A percentile compares a stretch with the other conserved stretches of the same genome.
Conservation (phyloP, 371 early-diverging fungal species). For the Circinella minor region DNA sequence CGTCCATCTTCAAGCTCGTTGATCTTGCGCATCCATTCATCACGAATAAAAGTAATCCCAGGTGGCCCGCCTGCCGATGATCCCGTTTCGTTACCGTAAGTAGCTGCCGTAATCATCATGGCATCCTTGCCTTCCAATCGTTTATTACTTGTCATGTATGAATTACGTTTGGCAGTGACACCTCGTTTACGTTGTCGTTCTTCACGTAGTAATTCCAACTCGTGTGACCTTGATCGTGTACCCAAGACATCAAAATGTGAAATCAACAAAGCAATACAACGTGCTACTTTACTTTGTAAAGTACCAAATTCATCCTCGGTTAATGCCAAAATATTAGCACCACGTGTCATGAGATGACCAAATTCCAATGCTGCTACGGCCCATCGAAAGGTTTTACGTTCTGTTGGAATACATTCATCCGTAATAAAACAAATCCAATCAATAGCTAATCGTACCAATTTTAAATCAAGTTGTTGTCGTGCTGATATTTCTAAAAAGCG, state of each 20-base stretch:
- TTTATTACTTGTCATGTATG: slow-evolving; percentile 33
- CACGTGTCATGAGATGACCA: slow-evolving; percentile 77
- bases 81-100: slow-evolving; percentile 29
- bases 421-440: slow-evolving; percentile 87
- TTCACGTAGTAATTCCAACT: slow-evolving; percentile 41
- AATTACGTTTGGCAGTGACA: slow-evolving; percentile 41
- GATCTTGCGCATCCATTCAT: slow-evolving; percentile 60
- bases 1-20: slow-evolving; percentile 53
- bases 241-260: slow-evolving; percentile 82
- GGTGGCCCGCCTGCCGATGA: slow-evolving; percentile 14
- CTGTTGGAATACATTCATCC: slow-evolving; percentile 78
- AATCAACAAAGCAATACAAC: slow-evolving; percentile 82
- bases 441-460: slow-evolving; percentile 73
- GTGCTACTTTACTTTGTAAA: slow-evolving; percentile 72
- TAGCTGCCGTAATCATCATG: slow-evolving; percentile 35
- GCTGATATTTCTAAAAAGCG: slow-evolving; percentile 63
- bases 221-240: slow-evolving; percentile 57
- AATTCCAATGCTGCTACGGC: slow-evolving; percentile 86
- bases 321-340: slow-evolving; percentile 49
- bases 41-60: slow-evolving; percentile 52
- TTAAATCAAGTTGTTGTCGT: slow-evolving; percentile 59
- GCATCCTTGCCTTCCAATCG: slow-evolving; percentile 30
- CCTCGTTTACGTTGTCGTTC: slow-evolving; percentile 41
- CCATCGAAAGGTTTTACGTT: slow-evolving; percentile 88
- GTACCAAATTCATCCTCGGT: slow-evolving; percentile 53